Percentiles rank a stretch among this genome's conserved stretches.
Evolutionary conservation across 805 yeast species (phyloP).

Genomic region (Ogataea zsoltii): DNA sequence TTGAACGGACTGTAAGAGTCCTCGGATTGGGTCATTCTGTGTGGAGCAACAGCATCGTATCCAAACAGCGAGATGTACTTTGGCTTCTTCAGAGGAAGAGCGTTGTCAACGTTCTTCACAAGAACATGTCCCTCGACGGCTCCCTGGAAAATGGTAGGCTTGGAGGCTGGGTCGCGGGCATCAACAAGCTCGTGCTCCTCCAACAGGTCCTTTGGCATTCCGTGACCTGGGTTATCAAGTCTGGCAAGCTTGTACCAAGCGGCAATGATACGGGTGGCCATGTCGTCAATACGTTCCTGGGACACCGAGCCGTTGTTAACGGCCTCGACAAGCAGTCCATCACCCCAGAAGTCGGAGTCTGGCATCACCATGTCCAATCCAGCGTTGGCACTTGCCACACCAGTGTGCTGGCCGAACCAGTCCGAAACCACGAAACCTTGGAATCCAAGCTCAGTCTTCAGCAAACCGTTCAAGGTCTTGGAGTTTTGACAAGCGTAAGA

Average conservation of each 20-base stretch:
- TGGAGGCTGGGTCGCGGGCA: constrained; percentile 49
- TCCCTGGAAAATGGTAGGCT: constrained; percentile 49
- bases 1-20: constrained; percentile 7
- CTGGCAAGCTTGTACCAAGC: constrained; percentile 50
- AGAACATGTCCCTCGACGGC: constrained; percentile 60
- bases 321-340: constrained; percentile 54
- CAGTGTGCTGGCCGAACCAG: constrained; percentile 66
- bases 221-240: constrained; percentile 40
- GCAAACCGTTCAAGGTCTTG: constrained; percentile 50
- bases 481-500: constrained; percentile 62
- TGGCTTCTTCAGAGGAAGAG: constrained; percentile 59
- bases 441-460: constrained; percentile 63
- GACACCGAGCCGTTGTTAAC: constrained; percentile 57
- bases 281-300: constrained; percentile 55
- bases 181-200: constrained; percentile 57
- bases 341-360: constrained; percentile 47
- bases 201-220: constrained; percentile 48
- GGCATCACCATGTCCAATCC: constrained; percentile 73
- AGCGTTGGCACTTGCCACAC: constrained; percentile 54
- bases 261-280: constrained; percentile 61
- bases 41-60: constrained; percentile 15
- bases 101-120: constrained; percentile 51
- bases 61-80: constrained; percentile 34
- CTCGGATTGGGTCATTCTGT: constrained; percentile 2
- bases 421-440: constrained; percentile 69